These are phyloP conservation scores for Albatrellus sp. DNA, from an alignment of 1,284 basidiomycete species.

Conservation along the genomic window DNA sequence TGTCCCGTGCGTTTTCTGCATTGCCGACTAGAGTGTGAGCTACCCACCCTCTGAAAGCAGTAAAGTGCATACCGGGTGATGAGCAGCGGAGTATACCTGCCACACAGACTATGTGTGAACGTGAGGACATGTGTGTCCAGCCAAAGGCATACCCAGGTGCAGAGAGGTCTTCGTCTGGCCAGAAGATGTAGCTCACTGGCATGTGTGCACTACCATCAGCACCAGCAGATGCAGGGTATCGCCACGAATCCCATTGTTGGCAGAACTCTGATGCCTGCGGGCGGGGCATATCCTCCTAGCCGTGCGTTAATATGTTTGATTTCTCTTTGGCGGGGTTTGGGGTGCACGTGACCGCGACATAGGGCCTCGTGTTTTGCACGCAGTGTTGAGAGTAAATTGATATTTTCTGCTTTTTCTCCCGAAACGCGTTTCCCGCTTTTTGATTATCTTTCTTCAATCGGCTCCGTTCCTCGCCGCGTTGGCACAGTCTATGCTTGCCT, in stretches of 20 bases:
- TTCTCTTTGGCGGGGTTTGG: no score
- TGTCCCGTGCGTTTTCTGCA: constrained; percentile 3
- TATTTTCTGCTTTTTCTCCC: no score
- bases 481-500: no score
- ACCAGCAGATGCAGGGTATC: not conserved
- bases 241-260: no score
- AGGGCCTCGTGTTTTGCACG: constrained; percentile 8
- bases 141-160: constrained; percentile 38
- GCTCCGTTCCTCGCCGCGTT: no score
- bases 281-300: no score
- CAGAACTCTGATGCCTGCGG: no score
- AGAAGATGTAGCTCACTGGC: constrained; percentile 26
- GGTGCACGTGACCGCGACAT: constrained; percentile 11
- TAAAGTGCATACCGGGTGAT: constrained; percentile 18
- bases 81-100: constrained; percentile 30
- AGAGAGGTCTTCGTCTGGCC: constrained; percentile 33
- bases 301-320: no score
- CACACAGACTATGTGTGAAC: constrained; percentile 28
- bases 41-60: not conserved
- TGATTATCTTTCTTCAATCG: no score
- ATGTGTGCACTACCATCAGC: constrained; percentile 6
- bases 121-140: constrained; percentile 22
- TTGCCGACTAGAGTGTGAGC: not conserved
- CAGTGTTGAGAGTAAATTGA: not conserved
- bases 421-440: no score